Conservation (phyloP, 371 early-diverging fungal species). For the Lichtheimia corymbifera region DNA sequence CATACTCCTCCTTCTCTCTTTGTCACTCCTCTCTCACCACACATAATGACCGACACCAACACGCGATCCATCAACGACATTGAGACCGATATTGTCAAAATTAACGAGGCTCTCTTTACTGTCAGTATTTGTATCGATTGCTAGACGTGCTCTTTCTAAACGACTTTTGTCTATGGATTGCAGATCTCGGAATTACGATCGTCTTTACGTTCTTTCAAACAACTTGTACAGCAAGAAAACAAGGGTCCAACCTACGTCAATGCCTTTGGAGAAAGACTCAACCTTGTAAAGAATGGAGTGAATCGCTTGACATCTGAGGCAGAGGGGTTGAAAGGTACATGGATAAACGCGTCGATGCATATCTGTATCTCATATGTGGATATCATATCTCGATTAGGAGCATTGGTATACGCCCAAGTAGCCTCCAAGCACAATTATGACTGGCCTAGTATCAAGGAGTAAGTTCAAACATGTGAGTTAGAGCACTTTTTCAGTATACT, state of each 20-base stretch:
- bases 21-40: not conserved
- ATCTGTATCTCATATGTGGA: not conserved
- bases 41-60: conserved; percentile 9
- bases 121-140: conserved; percentile 1
- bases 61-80: conserved; percentile 13
- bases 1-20: not conserved
- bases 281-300: conserved; percentile 24
- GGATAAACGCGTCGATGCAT: not conserved
- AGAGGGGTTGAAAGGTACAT: conserved; percentile 38
- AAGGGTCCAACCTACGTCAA: conserved; percentile 32
- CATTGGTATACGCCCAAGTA: conserved; percentile 27
- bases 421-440: conserved; percentile 13
- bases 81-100: conserved; percentile 13
- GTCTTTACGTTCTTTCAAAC: conserved; percentile 27
- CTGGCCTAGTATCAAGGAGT: conserved; percentile 19
- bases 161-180: conserved; percentile 12
- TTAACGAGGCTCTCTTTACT: conserved; percentile 8
- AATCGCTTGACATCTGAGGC: conserved; percentile 24
- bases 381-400: conserved; percentile 10
- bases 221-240: conserved; percentile 33
- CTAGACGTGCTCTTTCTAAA: not conserved
- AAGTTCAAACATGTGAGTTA: not conserved
- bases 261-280: conserved; percentile 31
- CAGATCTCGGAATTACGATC: conserved; percentile 44
- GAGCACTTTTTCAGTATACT: not conserved